These are phyloP conservation scores for Daedalea quercina DNA, from an alignment of 768 basidiomycete genomes.

Conservation along the genomic window DNA sequence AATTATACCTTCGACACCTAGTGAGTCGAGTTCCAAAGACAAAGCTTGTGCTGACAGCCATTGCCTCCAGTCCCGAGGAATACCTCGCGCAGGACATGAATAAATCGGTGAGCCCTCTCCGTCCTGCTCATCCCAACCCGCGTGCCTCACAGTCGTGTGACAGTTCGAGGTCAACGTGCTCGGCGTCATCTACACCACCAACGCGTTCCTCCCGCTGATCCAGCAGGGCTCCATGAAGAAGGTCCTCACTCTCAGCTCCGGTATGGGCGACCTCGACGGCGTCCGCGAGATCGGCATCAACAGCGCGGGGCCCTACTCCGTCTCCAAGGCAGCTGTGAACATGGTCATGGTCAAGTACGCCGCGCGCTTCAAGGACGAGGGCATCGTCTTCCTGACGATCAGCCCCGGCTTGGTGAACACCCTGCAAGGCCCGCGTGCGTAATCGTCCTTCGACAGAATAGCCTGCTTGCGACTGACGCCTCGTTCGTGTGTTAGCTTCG, in stretches of 20 bases:
- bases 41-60: no score
- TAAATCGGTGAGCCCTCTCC: conserved; percentile 8
- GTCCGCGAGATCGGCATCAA: conserved; percentile 11
- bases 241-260: conserved; percentile 27
- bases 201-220: conserved; percentile 34
- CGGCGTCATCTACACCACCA: conserved; percentile 29
- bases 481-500: background rate
- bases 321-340: conserved; percentile 33
- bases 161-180: conserved; percentile 29
- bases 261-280: conserved; percentile 24
- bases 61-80: conserved; percentile 1
- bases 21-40: no score
- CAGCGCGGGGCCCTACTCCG: conserved; percentile 21
- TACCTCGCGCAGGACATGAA: conserved; percentile 19
- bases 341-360: conserved; percentile 33
- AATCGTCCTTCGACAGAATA: no score
- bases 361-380: conserved; percentile 21
- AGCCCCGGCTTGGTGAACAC: conserved; percentile 34
- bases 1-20: conserved; percentile 14
- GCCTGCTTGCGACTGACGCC: no score
- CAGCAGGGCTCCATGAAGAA: conserved; percentile 26
- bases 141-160: background rate
- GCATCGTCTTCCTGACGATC: conserved; percentile 29
- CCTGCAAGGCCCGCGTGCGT: conserved; percentile 10
- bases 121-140: background rate